A percentile compares a stretch with the other conserved stretches of the same genome.
Conservation (phyloP, 768 basidiomycete genomes). For the Pulveroboletus sp. region DNA sequence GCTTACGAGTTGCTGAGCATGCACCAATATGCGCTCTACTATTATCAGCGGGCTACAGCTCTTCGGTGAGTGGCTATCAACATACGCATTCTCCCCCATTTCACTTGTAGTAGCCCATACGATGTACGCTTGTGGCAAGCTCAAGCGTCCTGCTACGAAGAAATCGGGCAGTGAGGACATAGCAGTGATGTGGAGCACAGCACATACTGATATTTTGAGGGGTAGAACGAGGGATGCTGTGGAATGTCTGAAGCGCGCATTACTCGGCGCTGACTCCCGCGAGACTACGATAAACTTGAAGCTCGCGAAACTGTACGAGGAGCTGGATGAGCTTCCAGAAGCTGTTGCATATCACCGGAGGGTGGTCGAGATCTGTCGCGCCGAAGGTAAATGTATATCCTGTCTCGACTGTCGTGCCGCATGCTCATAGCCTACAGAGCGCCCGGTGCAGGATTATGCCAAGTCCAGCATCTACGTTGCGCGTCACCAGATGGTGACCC, state of each 20-base stretch:
- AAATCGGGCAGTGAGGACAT: constrained; percentile 67
- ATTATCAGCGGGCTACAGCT: constrained; percentile 94
- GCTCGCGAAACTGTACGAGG: constrained; percentile 67
- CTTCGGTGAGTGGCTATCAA: constrained; percentile 53
- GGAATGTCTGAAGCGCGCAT: constrained; percentile 85
- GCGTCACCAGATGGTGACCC: constrained; percentile 63
- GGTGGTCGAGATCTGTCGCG: constrained; percentile 61
- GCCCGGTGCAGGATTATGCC: constrained; percentile 73
- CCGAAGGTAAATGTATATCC: constrained; percentile 39
- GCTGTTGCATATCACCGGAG: constrained; percentile 79
- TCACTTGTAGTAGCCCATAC: constrained; percentile 62
- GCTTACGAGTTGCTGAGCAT: constrained; percentile 96
- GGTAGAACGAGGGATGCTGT: constrained; percentile 81
- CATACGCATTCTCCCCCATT: not conserved
- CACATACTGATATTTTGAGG: constrained; percentile 5
- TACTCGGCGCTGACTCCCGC: constrained; percentile 74
- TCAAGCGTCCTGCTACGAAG: constrained; percentile 89
- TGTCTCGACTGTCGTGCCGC: constrained; percentile 1
- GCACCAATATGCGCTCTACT: constrained; percentile 94
- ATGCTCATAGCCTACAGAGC: constrained; percentile 37
- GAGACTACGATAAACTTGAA: constrained; percentile 71
- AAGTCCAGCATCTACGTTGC: constrained; percentile 85
- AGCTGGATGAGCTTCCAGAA: constrained; percentile 60
- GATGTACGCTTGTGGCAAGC: constrained; percentile 97
- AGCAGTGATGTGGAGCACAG: not conserved